Percentiles rank a stretch among this genome's conserved stretches.
Evolutionary conservation across 441 rosid genomes (phyloP).

Genomic region (Francoa sonchifolia): DNA sequence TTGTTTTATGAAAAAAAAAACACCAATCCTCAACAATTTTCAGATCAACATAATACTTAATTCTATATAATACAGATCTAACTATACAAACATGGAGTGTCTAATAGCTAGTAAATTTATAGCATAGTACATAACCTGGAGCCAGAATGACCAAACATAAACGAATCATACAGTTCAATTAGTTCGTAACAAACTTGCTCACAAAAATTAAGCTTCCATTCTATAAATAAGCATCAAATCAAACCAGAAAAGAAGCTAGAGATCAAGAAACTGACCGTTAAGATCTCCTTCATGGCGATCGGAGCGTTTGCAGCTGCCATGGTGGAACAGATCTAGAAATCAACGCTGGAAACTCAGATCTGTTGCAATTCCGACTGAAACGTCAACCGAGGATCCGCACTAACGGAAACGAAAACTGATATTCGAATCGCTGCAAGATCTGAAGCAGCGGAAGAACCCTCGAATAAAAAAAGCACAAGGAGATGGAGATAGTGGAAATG

Average conservation of each 20-base stretch:
- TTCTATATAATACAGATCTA: slow-evolving; percentile 1
- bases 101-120: background rate
- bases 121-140: background rate
- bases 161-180: slow-evolving; percentile 13
- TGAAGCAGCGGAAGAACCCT: slow-evolving; percentile 29
- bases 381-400: slow-evolving; percentile 20
- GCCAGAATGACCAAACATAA: background rate
- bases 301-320: slow-evolving; percentile 25
- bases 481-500: too few relatives aligned
- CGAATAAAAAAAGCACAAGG: too few relatives aligned
- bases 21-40: background rate
- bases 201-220: slow-evolving; percentile 1
- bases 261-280: slow-evolving; percentile 11
- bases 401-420: slow-evolving; percentile 11
- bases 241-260: slow-evolving; percentile 7
- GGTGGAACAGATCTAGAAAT: slow-evolving; percentile 39
- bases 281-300: slow-evolving; percentile 22
- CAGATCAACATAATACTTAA: background rate
- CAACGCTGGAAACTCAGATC: slow-evolving; percentile 35
- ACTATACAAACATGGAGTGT: too few relatives aligned
- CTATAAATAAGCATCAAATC: slow-evolving; percentile 1
- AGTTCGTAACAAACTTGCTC: slow-evolving; percentile 4
- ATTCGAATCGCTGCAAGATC: slow-evolving; percentile 50
- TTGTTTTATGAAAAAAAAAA: background rate
- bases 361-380: slow-evolving; percentile 23